phyloP scores from a whole-genome alignment of 345 rosid species.

The Aquilaria yunnanensis region DNA sequence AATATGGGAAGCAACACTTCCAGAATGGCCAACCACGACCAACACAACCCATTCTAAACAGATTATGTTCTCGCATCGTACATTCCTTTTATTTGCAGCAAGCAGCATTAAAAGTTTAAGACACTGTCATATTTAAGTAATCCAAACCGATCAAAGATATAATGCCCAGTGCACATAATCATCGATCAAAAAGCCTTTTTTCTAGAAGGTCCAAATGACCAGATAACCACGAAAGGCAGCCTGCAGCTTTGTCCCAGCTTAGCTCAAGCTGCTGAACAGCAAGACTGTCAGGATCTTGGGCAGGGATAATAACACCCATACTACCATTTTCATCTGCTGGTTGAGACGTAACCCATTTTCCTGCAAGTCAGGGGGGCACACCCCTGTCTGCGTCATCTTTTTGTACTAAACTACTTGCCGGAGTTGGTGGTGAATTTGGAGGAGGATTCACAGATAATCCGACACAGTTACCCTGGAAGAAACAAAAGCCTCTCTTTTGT shows the following conservation, averaged over 20 bases:
- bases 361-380: conserved; percentile 18
- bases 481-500: conserved; percentile 40
- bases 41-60: neutral
- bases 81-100: neutral
- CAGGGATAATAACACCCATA: conserved; percentile 8
- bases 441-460: conserved; percentile 28
- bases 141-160: too few species aligned
- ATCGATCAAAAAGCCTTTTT: too few species aligned
- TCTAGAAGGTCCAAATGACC: conserved; percentile 32
- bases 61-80: too few species aligned
- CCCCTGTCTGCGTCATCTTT: conserved; percentile 22
- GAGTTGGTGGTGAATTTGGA: conserved; percentile 23
- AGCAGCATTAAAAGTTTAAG: neutral
- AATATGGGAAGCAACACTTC: too few species aligned
- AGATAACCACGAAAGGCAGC: conserved; percentile 69
- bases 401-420: conserved; percentile 19
- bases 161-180: too few species aligned
- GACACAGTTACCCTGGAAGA: conserved; percentile 18
- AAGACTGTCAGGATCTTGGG: conserved; percentile 33
- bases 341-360: conserved; percentile 17
- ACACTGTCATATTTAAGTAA: too few species aligned
- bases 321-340: conserved; percentile 17
- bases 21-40: neutral
- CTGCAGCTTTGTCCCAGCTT: conserved; percentile 58
- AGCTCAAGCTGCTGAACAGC: conserved; percentile 27